phyloP scores from a whole-genome alignment of 495 filamentous ascomycete genomes.

The Glutinoglossum americanum region DNA sequence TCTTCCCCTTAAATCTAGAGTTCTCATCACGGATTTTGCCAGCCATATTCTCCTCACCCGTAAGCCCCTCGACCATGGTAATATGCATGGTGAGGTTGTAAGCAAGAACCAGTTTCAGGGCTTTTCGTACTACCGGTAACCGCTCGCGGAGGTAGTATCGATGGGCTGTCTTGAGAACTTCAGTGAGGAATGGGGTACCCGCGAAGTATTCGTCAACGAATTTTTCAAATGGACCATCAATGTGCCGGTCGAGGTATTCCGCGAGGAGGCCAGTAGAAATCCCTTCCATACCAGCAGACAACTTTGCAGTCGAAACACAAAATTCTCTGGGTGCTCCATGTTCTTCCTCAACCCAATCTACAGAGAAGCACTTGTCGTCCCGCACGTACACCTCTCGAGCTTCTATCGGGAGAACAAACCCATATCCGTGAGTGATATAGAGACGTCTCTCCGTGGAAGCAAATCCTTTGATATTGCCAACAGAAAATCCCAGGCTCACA shows the following conservation, averaged over 20 bases:
- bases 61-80: slow-evolving; percentile 72
- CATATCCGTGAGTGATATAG: slow-evolving; percentile 53
- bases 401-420: slow-evolving; percentile 66
- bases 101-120: slow-evolving; percentile 71
- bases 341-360: slow-evolving; percentile 73
- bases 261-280: slow-evolving; percentile 53
- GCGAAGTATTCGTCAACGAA: slow-evolving; percentile 91
- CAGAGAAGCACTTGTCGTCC: slow-evolving; percentile 75
- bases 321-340: slow-evolving; percentile 52
- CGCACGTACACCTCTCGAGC: slow-evolving; percentile 79
- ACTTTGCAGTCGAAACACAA: slow-evolving; percentile 61
- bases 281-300: slow-evolving; percentile 68
- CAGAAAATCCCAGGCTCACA: slow-evolving; percentile 40
- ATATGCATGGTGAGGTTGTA: slow-evolving; percentile 86
- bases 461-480: slow-evolving; percentile 33
- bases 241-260: slow-evolving; percentile 80
- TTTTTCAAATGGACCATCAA: slow-evolving; percentile 70
- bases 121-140: slow-evolving; percentile 70
- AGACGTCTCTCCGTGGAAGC: slow-evolving; percentile 42
- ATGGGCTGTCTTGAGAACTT: slow-evolving; percentile 84
- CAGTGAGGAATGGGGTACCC: slow-evolving; percentile 76
- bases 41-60: slow-evolving; percentile 52
- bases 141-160: slow-evolving; percentile 69
- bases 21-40: slow-evolving; percentile 59
- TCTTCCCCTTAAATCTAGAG: slow-evolving; percentile 71